These are phyloP conservation scores for Oehlia diaphana DNA, from an alignment of 192 early-diverging fungal genomes.

Conservation along the genomic window DNA sequence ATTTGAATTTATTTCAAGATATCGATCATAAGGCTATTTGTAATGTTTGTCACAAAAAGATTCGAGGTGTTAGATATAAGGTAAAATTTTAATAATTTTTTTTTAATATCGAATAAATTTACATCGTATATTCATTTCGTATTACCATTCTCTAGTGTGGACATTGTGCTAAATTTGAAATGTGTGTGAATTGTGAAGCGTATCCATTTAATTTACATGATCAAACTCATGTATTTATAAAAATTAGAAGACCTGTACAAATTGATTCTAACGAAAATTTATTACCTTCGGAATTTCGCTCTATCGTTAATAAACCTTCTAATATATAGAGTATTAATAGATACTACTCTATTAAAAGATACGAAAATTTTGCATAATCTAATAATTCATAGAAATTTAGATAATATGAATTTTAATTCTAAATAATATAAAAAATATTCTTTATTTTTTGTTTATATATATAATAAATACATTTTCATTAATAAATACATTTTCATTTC, in stretches of 20 bases:
- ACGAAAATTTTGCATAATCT: no score
- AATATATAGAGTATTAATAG: background rate
- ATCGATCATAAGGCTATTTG: background rate
- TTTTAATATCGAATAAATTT: no score
- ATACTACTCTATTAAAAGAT: no score
- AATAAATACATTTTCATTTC: no score
- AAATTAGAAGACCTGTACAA: slow-evolving; percentile 41
- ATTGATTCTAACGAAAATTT: slow-evolving; percentile 17
- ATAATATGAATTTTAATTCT: no score
- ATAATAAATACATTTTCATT: no score
- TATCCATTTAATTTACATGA: slow-evolving; percentile 37
- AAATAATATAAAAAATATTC: no score
- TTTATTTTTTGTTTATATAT: no score
- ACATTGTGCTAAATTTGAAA: slow-evolving; percentile 61
- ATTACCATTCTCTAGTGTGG: slow-evolving; percentile 37
- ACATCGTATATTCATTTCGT: no score
- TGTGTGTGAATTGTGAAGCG: slow-evolving; percentile 59
- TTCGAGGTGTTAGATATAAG: background rate
- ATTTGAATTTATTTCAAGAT: background rate
- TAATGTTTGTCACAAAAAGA: background rate
- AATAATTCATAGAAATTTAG: no score
- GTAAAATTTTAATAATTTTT: background rate
- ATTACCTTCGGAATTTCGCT: background rate
- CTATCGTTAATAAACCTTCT: background rate
- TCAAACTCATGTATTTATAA: slow-evolving; percentile 47